Evolutionary conservation across 257 asterid genomes (phyloP).

Genomic region (Oldenlandia corymbosa): DNA sequence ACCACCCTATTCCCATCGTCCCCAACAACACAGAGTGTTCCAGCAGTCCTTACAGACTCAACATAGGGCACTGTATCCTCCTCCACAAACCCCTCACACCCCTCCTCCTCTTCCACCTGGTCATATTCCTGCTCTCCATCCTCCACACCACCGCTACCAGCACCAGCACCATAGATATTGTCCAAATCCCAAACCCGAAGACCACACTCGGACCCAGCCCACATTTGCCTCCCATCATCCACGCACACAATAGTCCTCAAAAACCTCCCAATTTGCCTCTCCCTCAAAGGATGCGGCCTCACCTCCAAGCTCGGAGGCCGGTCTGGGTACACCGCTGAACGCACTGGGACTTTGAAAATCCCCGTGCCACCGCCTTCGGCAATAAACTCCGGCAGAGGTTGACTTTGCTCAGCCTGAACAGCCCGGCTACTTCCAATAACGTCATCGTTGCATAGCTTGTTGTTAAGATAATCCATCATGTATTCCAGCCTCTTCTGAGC

Average conservation of each 20-base stretch:
- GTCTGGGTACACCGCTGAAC: conserved; percentile 60
- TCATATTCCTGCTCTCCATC: background rate
- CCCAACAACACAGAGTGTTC: conserved; percentile 65
- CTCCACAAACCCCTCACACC: conserved; percentile 19
- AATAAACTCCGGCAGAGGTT: conserved; percentile 61
- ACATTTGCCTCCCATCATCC: conserved; percentile 63
- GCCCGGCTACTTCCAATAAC: background rate
- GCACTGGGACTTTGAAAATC: conserved; percentile 56
- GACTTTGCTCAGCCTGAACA: conserved; percentile 16
- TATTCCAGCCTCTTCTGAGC: conserved; percentile 72
- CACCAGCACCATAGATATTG: conserved; percentile 49
- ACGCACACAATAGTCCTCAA: conserved; percentile 56
- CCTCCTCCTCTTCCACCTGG: conserved; percentile 30
- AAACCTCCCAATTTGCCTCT: conserved; percentile 67
- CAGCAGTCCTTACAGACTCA: conserved; percentile 50
- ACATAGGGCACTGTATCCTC: conserved; percentile 58
- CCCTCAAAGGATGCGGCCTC: conserved; percentile 87
- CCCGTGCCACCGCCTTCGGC: conserved; percentile 63
- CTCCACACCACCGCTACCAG: background rate
- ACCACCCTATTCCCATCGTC: conserved; percentile 69
- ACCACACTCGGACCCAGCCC: conserved; percentile 95
- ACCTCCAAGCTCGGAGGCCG: conserved; percentile 80
- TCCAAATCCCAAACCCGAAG: conserved; percentile 66
- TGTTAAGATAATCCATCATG: conserved; percentile 82
- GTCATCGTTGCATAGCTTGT: conserved; percentile 52